These are phyloP conservation scores for Nemania serpens DNA, from an alignment of 2,329 filamentous ascomycete genomes.

Conservation along the genomic window DNA sequence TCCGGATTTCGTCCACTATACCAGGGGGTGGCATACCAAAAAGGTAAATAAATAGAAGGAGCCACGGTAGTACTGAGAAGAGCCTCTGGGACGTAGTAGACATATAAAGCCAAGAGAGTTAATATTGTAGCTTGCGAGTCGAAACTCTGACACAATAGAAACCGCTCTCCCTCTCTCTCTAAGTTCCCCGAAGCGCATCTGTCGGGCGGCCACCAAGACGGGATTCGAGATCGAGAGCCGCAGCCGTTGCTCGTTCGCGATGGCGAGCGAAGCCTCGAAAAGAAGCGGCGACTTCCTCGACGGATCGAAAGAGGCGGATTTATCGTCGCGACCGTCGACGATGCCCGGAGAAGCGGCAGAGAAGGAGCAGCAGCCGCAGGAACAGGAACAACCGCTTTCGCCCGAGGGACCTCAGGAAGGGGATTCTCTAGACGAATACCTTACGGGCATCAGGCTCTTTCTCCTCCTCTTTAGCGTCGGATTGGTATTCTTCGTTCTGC, in stretches of 20 bases:
- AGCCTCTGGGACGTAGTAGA: too few species aligned
- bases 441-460: constrained; percentile 36
- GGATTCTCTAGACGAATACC: constrained; percentile 33
- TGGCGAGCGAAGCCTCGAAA: constrained; percentile 8
- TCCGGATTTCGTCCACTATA: too few species aligned
- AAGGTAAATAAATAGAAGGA: constrained; percentile 3
- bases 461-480: constrained; percentile 43
- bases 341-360: constrained; percentile 10
- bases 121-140: too few species aligned
- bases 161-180: too few species aligned
- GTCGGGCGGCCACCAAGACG: too few species aligned
- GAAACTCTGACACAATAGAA: too few species aligned
- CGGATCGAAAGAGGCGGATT: not conserved
- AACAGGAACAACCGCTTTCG: not conserved
- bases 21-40: not conserved
- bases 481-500: constrained; percentile 48
- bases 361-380: not conserved
- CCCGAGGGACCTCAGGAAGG: constrained; percentile 24
- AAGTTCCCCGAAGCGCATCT: too few species aligned
- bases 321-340: constrained; percentile 8
- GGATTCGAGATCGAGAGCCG: too few species aligned
- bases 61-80: too few species aligned
- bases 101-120: too few species aligned
- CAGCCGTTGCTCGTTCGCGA: not conserved
- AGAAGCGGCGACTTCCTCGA: not conserved